A percentile compares a stretch with the other conserved stretches of the same genome.
phyloP scores from a whole-genome alignment of 768 basidiomycete genomes.

The Mycena rebaudengoi region DNA sequence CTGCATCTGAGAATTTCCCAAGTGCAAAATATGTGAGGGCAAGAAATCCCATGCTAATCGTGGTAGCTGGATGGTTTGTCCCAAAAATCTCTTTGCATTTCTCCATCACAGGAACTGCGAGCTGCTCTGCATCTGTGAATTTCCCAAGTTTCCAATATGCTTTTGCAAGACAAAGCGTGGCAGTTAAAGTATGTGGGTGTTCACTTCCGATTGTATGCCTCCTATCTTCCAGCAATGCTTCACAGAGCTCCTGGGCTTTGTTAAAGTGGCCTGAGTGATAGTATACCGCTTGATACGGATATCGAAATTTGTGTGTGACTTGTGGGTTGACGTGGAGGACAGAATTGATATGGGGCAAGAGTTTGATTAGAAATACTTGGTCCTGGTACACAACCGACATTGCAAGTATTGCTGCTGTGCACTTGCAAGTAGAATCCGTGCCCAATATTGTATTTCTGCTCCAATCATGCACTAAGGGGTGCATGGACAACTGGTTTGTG shows the following conservation, averaged over 20 bases:
- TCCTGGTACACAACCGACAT: neutral
- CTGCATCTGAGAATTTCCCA: neutral
- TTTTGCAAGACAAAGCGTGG: neutral
- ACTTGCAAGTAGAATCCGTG: neutral
- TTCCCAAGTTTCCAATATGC: neutral
- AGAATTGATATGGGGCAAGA: neutral
- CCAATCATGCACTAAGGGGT: neutral
- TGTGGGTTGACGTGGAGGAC: neutral
- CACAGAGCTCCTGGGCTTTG: too few species aligned
- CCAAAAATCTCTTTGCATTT: neutral
- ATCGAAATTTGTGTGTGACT: neutral
- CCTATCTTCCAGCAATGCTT: too few species aligned
- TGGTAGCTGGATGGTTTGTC: neutral
- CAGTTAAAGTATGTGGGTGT: too few species aligned
- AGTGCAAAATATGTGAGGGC: neutral
- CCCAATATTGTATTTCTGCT: neutral
- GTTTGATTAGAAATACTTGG: neutral
- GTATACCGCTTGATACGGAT: too few species aligned
- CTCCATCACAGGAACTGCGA: neutral
- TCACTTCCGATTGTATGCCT: too few species aligned
- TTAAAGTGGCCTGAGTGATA: too few species aligned
- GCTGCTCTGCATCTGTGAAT: neutral
- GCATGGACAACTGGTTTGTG: neutral
- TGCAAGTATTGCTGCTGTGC: neutral
- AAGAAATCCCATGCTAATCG: neutral